phyloP scores from a whole-genome alignment of 2,329 filamentous ascomycete genomes.

The Chaetomium sp. region DNA sequence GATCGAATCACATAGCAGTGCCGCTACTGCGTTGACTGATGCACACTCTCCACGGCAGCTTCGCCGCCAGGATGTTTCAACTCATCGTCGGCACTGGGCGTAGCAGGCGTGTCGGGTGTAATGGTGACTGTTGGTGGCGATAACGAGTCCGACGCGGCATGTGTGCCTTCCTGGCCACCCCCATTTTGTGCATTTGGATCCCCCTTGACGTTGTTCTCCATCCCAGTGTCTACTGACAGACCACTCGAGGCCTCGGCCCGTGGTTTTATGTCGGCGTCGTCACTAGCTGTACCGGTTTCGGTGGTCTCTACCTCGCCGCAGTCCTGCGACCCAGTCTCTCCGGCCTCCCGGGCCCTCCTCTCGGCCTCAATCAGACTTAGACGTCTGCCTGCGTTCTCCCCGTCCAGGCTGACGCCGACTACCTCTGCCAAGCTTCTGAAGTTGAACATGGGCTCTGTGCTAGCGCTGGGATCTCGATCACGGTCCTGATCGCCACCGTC shows the following conservation, averaged over 20 bases:
- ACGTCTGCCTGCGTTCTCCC: slow-evolving; percentile 45
- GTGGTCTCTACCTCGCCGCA: slow-evolving; percentile 28
- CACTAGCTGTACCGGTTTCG: slow-evolving; percentile 39
- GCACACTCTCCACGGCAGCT: slow-evolving; percentile 41
- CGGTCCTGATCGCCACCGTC: slow-evolving; percentile 52
- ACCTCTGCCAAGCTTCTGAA: slow-evolving; percentile 85
- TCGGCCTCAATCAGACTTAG: slow-evolving; percentile 38
- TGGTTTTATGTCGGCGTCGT: slow-evolving; percentile 43
- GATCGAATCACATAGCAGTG: slow-evolving; percentile 12
- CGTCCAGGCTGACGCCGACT: slow-evolving; percentile 67
- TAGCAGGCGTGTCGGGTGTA: slow-evolving; percentile 54
- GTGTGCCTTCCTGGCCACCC: slow-evolving; percentile 33
- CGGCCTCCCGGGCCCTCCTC: slow-evolving; percentile 26
- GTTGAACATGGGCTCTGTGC: slow-evolving; percentile 82
- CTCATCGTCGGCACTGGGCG: slow-evolving; percentile 41
- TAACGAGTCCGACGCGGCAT: slow-evolving; percentile 33
- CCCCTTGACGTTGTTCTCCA: slow-evolving; percentile 4
- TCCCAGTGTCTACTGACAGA: slow-evolving; percentile 25
- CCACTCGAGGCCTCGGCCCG: slow-evolving; percentile 38
- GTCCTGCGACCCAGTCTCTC: not conserved
- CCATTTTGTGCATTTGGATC: slow-evolving; percentile 14
- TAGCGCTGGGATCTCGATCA: slow-evolving; percentile 50
- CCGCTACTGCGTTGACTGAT: slow-evolving; percentile 41
- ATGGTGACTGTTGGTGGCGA: slow-evolving; percentile 49
- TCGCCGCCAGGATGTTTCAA: slow-evolving; percentile 50